Base-by-base conservation (phyloP, 306 rosid genomes). In the Cucumis melo region DNA sequence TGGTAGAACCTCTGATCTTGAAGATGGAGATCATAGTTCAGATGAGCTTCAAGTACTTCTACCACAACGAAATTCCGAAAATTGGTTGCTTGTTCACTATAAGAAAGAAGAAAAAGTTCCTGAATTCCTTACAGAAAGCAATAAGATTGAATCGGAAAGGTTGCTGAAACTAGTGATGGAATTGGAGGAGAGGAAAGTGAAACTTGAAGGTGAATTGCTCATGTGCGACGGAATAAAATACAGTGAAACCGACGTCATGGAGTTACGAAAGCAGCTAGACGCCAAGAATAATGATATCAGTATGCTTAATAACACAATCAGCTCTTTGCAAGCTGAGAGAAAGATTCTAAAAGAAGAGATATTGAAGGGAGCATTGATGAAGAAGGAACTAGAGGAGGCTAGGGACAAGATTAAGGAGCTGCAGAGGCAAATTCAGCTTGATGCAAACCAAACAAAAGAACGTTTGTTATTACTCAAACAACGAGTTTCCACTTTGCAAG, bases 181-280 rank as follows among this genome's bases (percentile, higher is more conserved):
- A 78, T 81, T 94, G 87, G 97, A 94, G 88, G 96, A 92, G 85
- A 88, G 97, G 83, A 97, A 92, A 86, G 96, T 87, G 82, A 92
- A 90, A 74, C 93, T 94, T 27, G 97, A 94, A 85, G 93, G 91
- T 12, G 99, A 94, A 81, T 83, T 94, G 83, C 92, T 92, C 0
- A 96, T 88, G 85, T 94, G 90, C 79, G 88, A 92, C 62, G 96
- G 97, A 60, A 79, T 92, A 80, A 90, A 87, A 86, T 95, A 90
- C 81, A 93, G 89, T 78, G 92, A 90, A 87, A 86, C 92, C 21
- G 92, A 86, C 39, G 46, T 92, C 57, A 73, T 72, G 11, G 99
- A 92, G 84, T 64, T 94, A 71, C 95, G 87, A 64, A 82, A 88
- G 84, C 93, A 90, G 82, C 84, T 94, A 76, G 88, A 88, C 78